Conservation (phyloP, 208 protist species). For the Histomonas meleagridis region DNA sequence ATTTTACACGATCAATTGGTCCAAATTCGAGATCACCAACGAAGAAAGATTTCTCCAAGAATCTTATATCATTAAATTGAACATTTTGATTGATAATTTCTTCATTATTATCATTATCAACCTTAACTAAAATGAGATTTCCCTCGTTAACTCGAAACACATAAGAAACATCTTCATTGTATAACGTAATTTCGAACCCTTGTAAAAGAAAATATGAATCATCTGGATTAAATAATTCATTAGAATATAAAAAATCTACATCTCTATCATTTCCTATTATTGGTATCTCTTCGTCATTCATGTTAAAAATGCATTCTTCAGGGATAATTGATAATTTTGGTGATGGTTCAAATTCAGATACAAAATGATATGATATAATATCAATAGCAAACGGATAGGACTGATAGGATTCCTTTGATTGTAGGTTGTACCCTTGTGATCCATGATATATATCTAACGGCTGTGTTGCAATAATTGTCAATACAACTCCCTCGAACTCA, state of each 20-base stretch:
- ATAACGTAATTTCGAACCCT: too few species aligned
- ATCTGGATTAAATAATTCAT: too few species aligned
- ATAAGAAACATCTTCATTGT: too few species aligned
- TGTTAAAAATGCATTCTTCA: too few species aligned
- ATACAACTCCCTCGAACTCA: neutral
- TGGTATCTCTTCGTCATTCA: too few species aligned
- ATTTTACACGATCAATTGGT: neutral
- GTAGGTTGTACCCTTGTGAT: neutral
- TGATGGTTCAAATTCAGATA: slow-evolving; percentile 27
- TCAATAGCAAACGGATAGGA: neutral
- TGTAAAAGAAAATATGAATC: too few species aligned
- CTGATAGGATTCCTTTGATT: neutral
- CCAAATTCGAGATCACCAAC: neutral
- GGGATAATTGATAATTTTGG: neutral
- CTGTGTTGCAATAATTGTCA: neutral
- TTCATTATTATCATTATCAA: too few species aligned
- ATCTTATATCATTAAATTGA: neutral
- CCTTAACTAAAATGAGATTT: too few species aligned
- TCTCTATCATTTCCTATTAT: too few species aligned
- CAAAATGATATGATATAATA: neutral
- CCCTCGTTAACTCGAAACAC: too few species aligned
- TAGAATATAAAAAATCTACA: too few species aligned
- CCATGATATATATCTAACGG: neutral
- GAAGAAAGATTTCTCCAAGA: neutral
- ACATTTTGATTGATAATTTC: neutral